A percentile compares a stretch with the other conserved stretches of the same genome.
Conservation (phyloP, 805 yeast species). For the Suhomyces pyralidae region DNA sequence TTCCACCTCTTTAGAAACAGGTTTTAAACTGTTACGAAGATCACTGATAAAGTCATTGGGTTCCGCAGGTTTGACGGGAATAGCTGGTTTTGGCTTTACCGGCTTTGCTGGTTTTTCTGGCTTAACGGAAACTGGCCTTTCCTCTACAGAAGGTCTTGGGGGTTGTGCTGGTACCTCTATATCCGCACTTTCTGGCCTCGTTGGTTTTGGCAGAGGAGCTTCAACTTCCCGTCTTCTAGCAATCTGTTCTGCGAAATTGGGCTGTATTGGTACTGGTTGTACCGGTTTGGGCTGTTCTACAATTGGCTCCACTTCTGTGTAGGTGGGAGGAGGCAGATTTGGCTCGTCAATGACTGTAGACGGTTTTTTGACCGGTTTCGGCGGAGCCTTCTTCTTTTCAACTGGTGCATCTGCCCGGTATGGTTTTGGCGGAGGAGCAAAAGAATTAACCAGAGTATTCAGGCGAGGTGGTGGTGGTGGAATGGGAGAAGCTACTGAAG, state of each 20-base stretch:
- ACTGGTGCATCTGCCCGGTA: background rate
- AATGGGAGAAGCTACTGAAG: background rate
- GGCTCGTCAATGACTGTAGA: background rate
- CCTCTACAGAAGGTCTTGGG: background rate
- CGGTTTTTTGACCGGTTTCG: constrained; percentile 39
- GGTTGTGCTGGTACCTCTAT: background rate
- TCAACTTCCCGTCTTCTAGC: constrained; percentile 10
- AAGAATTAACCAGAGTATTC: no score
- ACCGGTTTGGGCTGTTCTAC: background rate
- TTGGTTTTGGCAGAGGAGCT: background rate
- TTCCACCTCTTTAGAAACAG: background rate
- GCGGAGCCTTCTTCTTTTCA: constrained; percentile 35
- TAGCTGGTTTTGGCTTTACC: constrained; percentile 6
- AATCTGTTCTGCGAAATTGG: constrained; percentile 29
- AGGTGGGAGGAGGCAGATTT: constrained; percentile 21
- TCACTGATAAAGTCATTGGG: constrained; percentile 9
- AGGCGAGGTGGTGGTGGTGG: background rate
- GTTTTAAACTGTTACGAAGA: constrained; percentile 7
- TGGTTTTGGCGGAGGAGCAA: constrained; percentile 1
- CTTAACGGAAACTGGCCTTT: no score
- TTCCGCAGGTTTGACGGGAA: constrained; percentile 4
- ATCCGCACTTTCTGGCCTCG: background rate
- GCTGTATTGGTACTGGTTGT: background rate
- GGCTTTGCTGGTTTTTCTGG: constrained; percentile 15
- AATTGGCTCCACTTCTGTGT: constrained; percentile 8